These are phyloP conservation scores for Populus deltoides DNA, from an alignment of 345 rosid genomes.

Conservation along the genomic window DNA sequence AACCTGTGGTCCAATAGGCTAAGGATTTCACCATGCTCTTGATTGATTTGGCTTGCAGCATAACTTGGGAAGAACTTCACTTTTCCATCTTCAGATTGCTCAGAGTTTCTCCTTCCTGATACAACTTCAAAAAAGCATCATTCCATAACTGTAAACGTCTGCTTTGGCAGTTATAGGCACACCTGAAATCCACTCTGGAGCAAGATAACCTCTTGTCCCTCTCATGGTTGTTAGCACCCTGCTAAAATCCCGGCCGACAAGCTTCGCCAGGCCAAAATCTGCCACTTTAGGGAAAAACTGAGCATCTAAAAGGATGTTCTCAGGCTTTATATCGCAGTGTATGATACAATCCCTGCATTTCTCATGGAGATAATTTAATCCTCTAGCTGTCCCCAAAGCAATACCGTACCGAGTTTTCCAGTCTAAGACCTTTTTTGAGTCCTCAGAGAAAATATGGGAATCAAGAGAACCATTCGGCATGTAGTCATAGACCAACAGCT, in stretches of 20 bases:
- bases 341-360: constrained; percentile 84
- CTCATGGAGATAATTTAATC: constrained; percentile 73
- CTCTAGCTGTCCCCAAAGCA: constrained; percentile 77
- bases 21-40: constrained; percentile 42
- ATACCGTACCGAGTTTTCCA: constrained; percentile 67
- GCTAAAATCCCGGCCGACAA: constrained; percentile 76
- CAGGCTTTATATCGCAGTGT: constrained; percentile 87
- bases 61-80: constrained; percentile 56
- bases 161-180: constrained; percentile 77
- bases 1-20: constrained; percentile 53
- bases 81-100: constrained; percentile 46
- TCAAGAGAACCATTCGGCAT: constrained; percentile 79
- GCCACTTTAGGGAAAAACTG: constrained; percentile 75
- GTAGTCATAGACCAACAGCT: constrained; percentile 67
- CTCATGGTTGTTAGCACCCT: constrained; percentile 77
- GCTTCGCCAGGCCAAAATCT: constrained; percentile 85
- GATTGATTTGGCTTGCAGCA: constrained; percentile 46
- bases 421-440: constrained; percentile 33
- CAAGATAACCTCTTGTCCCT: constrained; percentile 90
- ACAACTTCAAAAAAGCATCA: constrained; percentile 82
- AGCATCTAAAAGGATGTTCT: constrained; percentile 69
- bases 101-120: constrained; percentile 73
- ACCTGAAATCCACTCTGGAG: constrained; percentile 90
- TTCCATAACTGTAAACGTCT: constrained; percentile 86
- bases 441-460: constrained; percentile 43